Evolutionary conservation across 2,329 filamentous ascomycete genomes (phyloP), one percentile per base, ranked within the genome.

Genomic region (Penicillium hesseltinei): DNA sequence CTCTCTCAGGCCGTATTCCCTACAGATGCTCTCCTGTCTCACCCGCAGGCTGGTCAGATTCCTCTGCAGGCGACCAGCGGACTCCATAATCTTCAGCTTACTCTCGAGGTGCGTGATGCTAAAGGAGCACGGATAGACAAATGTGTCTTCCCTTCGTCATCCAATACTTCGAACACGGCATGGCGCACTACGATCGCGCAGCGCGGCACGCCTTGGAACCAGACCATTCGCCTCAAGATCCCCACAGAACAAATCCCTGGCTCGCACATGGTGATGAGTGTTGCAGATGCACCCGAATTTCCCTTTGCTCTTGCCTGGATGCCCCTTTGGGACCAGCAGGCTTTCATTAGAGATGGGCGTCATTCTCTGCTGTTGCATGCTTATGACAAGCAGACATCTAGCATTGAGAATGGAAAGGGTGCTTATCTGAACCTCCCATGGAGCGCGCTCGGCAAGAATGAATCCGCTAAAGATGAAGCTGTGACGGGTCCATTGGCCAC

Each of bases 261-360:
- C 23, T 88, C 90, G 11, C 94, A 99, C 77, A 79, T 97, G 27
- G 90, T 96, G 35, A 89, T 99, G 84, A 92, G 91, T 64, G 78
- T 99, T 54, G 88, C 92, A 9, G 92, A 97, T 75, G 85, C 90
- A 50, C 92, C 93, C 0, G 88, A 89, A 54, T 88, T 91, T 45
- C 92, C 94, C 0, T 97, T 97, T 72, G 93, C 94, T 2, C 82
- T 97, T 43, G 90, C 90, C 15, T 92, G 95, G 82, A 88, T 99
- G 79, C 94, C 94, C 0, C 80, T 99, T 2, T 99, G 95, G 94
- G 90, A 93, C 51, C 85, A 91, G 25, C 87, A 92, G 57, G 93
- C 94, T 0, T 99, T 99, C 69, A 85, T 95, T 50, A 84, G 88
- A 47, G 93, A 99, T 70, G 93, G 93, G 0, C 77, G 85, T 21